Base-by-base conservation (phyloP, 2,329 filamentous ascomycete species). In the Elsinoe australis region DNA sequence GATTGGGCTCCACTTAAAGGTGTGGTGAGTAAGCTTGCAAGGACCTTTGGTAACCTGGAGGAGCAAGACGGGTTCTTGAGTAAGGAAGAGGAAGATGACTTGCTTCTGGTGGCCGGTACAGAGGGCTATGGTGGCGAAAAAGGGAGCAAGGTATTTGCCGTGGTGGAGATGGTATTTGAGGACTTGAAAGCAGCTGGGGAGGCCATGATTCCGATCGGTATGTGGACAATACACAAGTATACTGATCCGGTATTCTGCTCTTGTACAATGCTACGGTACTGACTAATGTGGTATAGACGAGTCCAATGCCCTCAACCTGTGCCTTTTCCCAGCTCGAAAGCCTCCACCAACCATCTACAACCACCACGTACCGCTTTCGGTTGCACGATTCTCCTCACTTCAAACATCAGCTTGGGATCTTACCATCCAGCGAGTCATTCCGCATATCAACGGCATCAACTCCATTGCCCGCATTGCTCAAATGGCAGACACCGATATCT, bases 131-230 rank as follows among this genome's bases (percentile, higher is more conserved):
- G 59, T 5, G 57, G 54, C 8, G 38, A 49, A 14, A 51, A 53
- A 14, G 55, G 56, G 1, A 58, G 57, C 9, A 73, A 74, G 62
- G 74, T 75, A 44, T 83, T 70, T 69, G 86, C 65, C 71, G 78
- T 83, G 3, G 94, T 95, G 60, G 85, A 90, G 70, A 87, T 85
- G 56, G 68, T 98, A 55, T 74, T 96, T 56, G 88, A 95, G 67
- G 89, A 98, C 63, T 63, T 98, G 56, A 95, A 96, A 62, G 94
- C 94, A 59, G 98, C 95, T 61, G 89, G 87, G 61, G 92, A 98
- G 70, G 95, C 89, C 73, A 95, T 95, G 89, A 95, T 95, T 59
- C 89, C 89, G 0, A 90, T 95, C 54, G 86, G 86, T 89, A 69
- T 54, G 78, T 71, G 32, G n/a, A n/a, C n/a, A n/a, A n/a, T n/a